Evolutionary conservation across 164 flowering plant species (phyloP).

Genomic region (Cinnamomum chago): DNA sequence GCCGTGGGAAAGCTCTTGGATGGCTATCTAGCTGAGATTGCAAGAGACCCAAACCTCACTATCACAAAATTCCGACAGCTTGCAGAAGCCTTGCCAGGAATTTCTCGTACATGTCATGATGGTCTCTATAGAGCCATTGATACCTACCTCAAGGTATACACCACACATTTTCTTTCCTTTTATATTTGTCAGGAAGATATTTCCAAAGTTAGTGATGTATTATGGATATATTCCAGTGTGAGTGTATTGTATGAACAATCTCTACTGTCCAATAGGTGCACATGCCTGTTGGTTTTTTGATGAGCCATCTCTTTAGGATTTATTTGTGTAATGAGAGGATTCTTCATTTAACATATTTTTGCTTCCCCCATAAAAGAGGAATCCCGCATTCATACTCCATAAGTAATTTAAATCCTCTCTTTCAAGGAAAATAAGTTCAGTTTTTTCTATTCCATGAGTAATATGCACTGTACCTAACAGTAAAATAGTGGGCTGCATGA

Average conservation of each 20-base stretch:
- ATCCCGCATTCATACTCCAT: too few relatives aligned
- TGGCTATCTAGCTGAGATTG: constrained; percentile 72
- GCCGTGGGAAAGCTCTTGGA: constrained; percentile 62
- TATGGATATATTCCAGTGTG: background rate
- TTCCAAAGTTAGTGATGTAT: background rate
- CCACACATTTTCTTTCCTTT: background rate
- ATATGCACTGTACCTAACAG: too few relatives aligned
- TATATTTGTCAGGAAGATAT: background rate
- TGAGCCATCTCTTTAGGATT: too few relatives aligned
- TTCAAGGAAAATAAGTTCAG: too few relatives aligned
- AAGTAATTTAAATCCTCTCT: too few relatives aligned
- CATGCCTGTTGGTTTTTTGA: background rate
- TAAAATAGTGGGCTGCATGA: too few relatives aligned
- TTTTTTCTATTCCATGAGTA: too few relatives aligned
- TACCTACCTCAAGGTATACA: constrained; percentile 69
- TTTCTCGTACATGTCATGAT: constrained; percentile 64
- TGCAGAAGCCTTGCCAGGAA: constrained; percentile 60
- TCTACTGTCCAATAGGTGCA: background rate
- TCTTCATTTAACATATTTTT: too few relatives aligned
- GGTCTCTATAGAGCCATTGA: constrained; percentile 92
- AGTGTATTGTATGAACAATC: background rate
- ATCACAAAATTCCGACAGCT: constrained; percentile 58
- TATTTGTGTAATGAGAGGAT: too few relatives aligned
- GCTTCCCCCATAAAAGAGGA: too few relatives aligned
- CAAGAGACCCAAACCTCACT: constrained; percentile 65